Evolutionary conservation across 805 yeast genomes (phyloP).

Genomic region (Pichia exigua): DNA sequence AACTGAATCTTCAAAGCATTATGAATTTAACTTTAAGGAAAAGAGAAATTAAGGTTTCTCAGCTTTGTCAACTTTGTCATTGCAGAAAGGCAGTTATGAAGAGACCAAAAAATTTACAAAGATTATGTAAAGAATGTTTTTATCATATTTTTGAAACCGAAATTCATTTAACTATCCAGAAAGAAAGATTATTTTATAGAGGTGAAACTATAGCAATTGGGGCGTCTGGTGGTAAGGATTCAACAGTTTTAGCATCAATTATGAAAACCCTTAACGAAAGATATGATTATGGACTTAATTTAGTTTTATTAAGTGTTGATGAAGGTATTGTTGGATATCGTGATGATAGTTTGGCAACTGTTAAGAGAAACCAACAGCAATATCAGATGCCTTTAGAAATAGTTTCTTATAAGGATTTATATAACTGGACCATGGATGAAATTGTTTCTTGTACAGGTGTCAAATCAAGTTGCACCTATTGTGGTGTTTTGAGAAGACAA

Average conservation of each 20-base stretch:
- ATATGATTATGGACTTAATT: slow-evolving; percentile 77
- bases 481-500: slow-evolving; percentile 95
- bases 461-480: slow-evolving; percentile 91
- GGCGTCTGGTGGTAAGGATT: slow-evolving; percentile 98
- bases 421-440: slow-evolving; percentile 98
- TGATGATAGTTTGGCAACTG: slow-evolving; percentile 96
- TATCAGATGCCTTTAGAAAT: slow-evolving; percentile 34
- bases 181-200: slow-evolving; percentile 56
- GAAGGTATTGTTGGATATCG: slow-evolving; percentile 97
- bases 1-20: no score
- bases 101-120: slow-evolving; percentile 87
- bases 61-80: slow-evolving; percentile 78
- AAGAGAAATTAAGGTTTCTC: slow-evolving; percentile 28
- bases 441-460: slow-evolving; percentile 92
- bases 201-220: slow-evolving; percentile 96
- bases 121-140: slow-evolving; percentile 86
- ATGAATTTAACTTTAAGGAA: not conserved
- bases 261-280: slow-evolving; percentile 83
- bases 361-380: slow-evolving; percentile 83
- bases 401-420: slow-evolving; percentile 77
- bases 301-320: slow-evolving; percentile 80
- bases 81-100: slow-evolving; percentile 77
- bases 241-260: slow-evolving; percentile 88
- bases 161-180: slow-evolving; percentile 79
- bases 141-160: slow-evolving; percentile 89